Percentiles rank a stretch among this genome's conserved stretches.
phyloP scores from a whole-genome alignment of 192 early-diverging fungal species.

The Coemansia sp. region DNA sequence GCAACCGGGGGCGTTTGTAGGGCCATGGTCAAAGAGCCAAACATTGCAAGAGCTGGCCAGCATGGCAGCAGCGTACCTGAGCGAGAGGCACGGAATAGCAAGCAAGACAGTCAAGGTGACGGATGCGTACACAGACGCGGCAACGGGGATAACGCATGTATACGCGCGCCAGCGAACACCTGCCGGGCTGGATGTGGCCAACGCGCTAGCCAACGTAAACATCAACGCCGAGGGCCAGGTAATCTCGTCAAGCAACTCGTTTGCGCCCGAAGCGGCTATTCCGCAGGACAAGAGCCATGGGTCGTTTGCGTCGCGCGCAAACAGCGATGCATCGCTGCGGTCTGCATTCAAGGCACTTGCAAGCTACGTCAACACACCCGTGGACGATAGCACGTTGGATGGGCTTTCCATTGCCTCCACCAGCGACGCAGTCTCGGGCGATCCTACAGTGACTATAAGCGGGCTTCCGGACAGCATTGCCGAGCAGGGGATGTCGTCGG shows the following conservation, averaged over 20 bases:
- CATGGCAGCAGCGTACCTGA: conserved; percentile 19
- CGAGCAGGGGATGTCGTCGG: conserved; percentile 40
- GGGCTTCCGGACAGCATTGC: conserved; percentile 44
- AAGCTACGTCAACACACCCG: conserved; percentile 1
- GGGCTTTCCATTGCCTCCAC: neutral
- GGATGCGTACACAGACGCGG: conserved; percentile 65
- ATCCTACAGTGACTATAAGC: neutral
- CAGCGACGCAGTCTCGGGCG: neutral
- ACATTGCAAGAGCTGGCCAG: neutral
- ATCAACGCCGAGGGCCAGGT: conserved; percentile 63
- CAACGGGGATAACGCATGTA: conserved; percentile 85
- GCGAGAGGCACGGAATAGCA: conserved; percentile 3
- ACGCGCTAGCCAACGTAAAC: conserved; percentile 86
- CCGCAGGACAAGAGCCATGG: neutral
- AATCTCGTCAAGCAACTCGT: conserved; percentile 74
- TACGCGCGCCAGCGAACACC: conserved; percentile 71
- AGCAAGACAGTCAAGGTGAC: conserved; percentile 56
- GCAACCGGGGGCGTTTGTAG: neutral
- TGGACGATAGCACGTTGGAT: neutral
- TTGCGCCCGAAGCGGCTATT: conserved; percentile 33
- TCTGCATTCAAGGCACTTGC: neutral
- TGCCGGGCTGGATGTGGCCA: conserved; percentile 73
- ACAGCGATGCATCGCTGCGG: neutral
- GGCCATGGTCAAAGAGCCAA: neutral
- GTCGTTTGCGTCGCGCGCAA: conserved; percentile 1